Evolutionary conservation across 2,329 filamentous ascomycete genomes (phyloP).

Genomic region (Colletotrichum higginsianum): DNA sequence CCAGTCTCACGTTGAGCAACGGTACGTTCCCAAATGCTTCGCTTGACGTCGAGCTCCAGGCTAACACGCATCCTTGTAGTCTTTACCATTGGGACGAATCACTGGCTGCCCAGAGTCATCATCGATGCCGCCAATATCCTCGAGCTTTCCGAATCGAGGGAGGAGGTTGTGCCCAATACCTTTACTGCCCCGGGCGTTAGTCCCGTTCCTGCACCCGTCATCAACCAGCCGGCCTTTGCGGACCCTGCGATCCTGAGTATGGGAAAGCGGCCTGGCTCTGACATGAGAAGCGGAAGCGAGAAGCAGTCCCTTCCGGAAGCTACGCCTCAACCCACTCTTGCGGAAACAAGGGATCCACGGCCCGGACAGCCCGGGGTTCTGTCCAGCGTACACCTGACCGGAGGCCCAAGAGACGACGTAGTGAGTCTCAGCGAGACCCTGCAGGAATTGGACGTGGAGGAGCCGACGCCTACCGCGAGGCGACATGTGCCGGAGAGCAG

Average conservation of each 20-base stretch:
- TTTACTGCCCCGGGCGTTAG: constrained; percentile 47
- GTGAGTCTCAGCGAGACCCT: constrained; percentile 44
- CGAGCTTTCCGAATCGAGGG: constrained; percentile 59
- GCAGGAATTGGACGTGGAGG: constrained; percentile 46
- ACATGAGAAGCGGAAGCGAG: constrained; percentile 44
- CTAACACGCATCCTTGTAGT: constrained; percentile 48
- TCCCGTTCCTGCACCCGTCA: constrained; percentile 46
- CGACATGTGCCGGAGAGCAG: constrained; percentile 23
- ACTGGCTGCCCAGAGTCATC: constrained; percentile 59
- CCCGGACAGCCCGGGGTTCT: constrained; percentile 45
- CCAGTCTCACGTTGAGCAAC: constrained; percentile 79
- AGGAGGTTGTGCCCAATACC: constrained; percentile 48
- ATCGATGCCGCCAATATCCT: constrained; percentile 63
- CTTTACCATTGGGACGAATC: constrained; percentile 54
- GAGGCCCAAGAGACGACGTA: constrained; percentile 19
- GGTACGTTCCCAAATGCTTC: constrained; percentile 64
- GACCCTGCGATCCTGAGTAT: constrained; percentile 88
- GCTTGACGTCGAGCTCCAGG: neutral
- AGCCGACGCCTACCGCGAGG: constrained; percentile 43
- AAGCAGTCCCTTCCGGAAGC: constrained; percentile 35
- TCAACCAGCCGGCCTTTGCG: constrained; percentile 68
- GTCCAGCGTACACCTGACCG: constrained; percentile 35
- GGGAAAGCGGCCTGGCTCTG: constrained; percentile 57
- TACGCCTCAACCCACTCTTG: constrained; percentile 48
- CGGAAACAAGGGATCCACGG: constrained; percentile 52